A percentile compares a stretch with the other conserved stretches of the same genome.
Evolutionary conservation across 768 basidiomycete genomes (phyloP).

Genomic region (Guyanaporus albipodus): DNA sequence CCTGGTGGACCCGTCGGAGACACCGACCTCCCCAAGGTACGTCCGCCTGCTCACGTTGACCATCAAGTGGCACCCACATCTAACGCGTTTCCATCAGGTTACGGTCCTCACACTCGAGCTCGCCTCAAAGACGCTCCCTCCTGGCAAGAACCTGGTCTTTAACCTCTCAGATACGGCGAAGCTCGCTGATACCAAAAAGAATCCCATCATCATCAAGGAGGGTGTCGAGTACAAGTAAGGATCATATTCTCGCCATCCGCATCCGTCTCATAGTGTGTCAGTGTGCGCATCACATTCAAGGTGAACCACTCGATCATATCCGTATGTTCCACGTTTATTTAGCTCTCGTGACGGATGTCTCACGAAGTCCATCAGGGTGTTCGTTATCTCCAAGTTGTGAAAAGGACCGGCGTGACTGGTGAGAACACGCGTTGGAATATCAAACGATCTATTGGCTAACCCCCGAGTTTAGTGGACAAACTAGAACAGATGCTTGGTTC

Average conservation of each 20-base stretch:
- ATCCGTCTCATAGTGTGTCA: constrained; percentile 26
- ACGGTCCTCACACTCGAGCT: constrained; percentile 76
- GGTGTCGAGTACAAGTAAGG: constrained; percentile 83
- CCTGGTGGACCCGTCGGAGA: constrained; percentile 41
- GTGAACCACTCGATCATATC: constrained; percentile 90
- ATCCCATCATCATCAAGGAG: constrained; percentile 76
- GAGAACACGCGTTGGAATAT: not conserved
- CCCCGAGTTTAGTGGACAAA: constrained; percentile 67
- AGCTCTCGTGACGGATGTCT: constrained; percentile 1
- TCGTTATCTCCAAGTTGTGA: constrained; percentile 87
- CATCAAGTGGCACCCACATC: constrained; percentile 19
- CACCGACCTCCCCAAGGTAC: constrained; percentile 63
- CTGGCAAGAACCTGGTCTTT: constrained; percentile 59
- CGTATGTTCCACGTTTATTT: constrained; percentile 36
- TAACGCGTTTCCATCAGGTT: constrained; percentile 43
- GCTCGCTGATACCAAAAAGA: constrained; percentile 63
- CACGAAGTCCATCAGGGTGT: constrained; percentile 51
- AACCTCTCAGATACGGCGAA: constrained; percentile 50
- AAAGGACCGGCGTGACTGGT: constrained; percentile 75
- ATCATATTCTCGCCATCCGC: not conserved
- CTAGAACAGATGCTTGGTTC: constrained; percentile 94
- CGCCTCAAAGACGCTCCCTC: constrained; percentile 64
- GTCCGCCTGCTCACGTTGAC: not conserved
- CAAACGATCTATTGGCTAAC: constrained; percentile 1
- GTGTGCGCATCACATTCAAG: constrained; percentile 77